Conservation (phyloP, 2,329 filamentous ascomycete species). For the Neocatenulostroma microsporum region DNA sequence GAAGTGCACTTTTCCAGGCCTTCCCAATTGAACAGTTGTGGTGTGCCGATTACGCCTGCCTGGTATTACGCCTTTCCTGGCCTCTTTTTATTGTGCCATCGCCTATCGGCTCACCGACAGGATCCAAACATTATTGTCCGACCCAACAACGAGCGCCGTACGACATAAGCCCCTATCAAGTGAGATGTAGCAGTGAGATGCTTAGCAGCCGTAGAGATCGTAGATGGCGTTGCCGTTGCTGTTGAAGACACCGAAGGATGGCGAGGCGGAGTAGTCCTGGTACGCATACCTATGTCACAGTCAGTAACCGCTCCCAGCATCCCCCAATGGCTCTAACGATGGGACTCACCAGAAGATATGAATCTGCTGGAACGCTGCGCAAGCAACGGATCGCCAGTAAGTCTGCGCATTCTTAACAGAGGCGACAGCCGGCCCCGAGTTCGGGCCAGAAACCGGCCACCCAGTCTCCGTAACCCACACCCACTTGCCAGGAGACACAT, state of each 20-base stretch:
- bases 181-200: too few relatives aligned
- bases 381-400: conserved; percentile 58
- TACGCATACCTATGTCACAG: conserved; percentile 48
- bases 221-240: conserved; percentile 26
- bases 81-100: too few relatives aligned
- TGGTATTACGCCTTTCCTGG: too few relatives aligned
- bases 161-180: too few relatives aligned
- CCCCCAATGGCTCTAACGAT: too few relatives aligned
- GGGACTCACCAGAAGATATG: conserved; percentile 16
- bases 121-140: too few relatives aligned
- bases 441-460: conserved; percentile 47
- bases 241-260: conserved; percentile 36
- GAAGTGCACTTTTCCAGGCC: not conserved
- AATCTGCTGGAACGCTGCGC: conserved; percentile 47
- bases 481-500: conserved; percentile 28
- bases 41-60: too few relatives aligned
- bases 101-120: too few relatives aligned
- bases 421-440: conserved; percentile 49
- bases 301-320: conserved; percentile 44
- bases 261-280: conserved; percentile 43
- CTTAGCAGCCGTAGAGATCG: conserved; percentile 14
- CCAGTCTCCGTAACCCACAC: conserved; percentile 29
- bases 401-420: conserved; percentile 52
- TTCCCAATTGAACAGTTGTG: not conserved
- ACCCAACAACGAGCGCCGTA: too few relatives aligned